A percentile compares a stretch with the other conserved stretches of the same genome.
Conservation (phyloP, 2,329 filamentous ascomycete species). For the Leptographium wingfieldii region DNA sequence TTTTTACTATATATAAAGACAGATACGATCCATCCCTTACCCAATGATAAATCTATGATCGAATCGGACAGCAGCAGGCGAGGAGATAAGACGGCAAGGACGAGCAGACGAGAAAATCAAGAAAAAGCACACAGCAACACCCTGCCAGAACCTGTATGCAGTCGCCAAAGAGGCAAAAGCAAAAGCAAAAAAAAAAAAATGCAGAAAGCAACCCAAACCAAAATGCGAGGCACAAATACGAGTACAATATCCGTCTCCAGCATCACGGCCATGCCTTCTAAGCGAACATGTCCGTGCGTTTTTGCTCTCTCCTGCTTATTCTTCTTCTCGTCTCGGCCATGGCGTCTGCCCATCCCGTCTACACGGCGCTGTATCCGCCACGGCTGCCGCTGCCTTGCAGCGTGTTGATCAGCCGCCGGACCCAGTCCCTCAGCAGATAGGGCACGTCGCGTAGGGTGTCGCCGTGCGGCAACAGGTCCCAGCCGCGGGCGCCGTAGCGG, state of each 20-base stretch:
- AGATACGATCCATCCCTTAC: not conserved
- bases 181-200: not conserved
- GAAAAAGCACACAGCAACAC: not conserved
- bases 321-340: not conserved
- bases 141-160: not conserved
- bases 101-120: not conserved
- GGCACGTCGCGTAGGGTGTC: conserved; percentile 87
- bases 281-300: not conserved
- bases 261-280: no score
- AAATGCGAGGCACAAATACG: conserved; percentile 12
- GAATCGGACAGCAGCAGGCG: not conserved
- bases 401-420: conserved; percentile 65
- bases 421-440: conserved; percentile 84
- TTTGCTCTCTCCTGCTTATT: not conserved
- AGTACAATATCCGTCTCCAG: not conserved
- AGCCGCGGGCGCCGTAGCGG: conserved; percentile 85
- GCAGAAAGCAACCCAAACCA: not conserved
- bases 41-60: not conserved
- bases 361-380: conserved; percentile 92
- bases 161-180: not conserved
- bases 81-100: not conserved
- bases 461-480: conserved; percentile 86
- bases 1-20: not conserved
- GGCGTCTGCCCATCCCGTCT: conserved; percentile 9
- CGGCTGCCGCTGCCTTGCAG: conserved; percentile 73